These are phyloP conservation scores for Cercospora sp. DNA, from an alignment of 2,329 filamentous ascomycete genomes.

Conservation along the genomic window DNA sequence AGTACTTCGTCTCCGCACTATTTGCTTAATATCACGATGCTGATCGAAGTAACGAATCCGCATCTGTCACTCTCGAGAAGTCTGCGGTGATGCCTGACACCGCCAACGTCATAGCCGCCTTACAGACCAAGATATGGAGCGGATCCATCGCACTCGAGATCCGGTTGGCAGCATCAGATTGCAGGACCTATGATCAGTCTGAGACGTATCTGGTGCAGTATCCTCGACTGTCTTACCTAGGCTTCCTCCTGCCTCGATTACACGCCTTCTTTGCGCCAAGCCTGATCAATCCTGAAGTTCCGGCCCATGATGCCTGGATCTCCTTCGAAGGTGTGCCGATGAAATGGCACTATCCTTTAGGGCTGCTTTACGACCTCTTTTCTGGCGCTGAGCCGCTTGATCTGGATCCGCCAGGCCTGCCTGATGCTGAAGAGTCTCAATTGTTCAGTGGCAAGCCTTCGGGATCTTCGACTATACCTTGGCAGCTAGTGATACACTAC, in stretches of 20 bases:
- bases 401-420: constrained; percentile 22
- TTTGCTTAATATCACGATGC: constrained; percentile 12
- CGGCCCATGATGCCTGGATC: constrained; percentile 60
- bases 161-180: constrained; percentile 58
- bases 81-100: constrained; percentile 31
- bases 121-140: constrained; percentile 58
- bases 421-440: constrained; percentile 18
- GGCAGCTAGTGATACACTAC: constrained; percentile 64
- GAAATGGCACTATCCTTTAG: constrained; percentile 71
- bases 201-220: constrained; percentile 63
- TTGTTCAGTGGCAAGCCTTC: constrained; percentile 5
- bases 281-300: constrained; percentile 59
- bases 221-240: constrained; percentile 68
- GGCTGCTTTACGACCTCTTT: constrained; percentile 69
- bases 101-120: constrained; percentile 35
- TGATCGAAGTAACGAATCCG: neutral
- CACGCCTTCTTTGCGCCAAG: constrained; percentile 61
- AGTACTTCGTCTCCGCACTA: neutral
- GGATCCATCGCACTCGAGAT: constrained; percentile 63
- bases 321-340: constrained; percentile 67
- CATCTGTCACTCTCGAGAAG: neutral
- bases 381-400: constrained; percentile 55
- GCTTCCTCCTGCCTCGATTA: constrained; percentile 62
- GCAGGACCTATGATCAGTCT: constrained; percentile 59
- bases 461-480: constrained; percentile 50